Evolutionary conservation across 768 basidiomycete species (phyloP).

Genomic region (Agrocybe praecox): DNA sequence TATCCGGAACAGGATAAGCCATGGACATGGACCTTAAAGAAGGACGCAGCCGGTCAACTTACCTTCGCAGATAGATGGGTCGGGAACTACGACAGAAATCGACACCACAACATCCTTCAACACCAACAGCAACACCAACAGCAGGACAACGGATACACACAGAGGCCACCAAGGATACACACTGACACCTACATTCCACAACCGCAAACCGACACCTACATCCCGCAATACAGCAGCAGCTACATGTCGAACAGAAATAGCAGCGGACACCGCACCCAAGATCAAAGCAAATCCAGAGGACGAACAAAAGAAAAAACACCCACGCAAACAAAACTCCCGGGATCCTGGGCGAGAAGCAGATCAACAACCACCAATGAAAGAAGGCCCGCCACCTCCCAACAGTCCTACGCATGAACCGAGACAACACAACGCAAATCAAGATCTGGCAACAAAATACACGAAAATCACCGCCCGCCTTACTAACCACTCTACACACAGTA

Average conservation of each 20-base stretch:
- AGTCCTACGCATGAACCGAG: background rate
- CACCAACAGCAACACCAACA: background rate
- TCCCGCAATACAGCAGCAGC: too few species aligned
- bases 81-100: background rate
- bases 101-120: background rate
- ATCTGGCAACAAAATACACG: constrained; percentile 16
- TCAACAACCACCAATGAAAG: background rate
- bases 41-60: background rate
- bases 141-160: background rate
- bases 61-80: background rate
- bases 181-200: too few species aligned
- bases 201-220: too few species aligned
- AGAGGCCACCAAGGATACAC: too few species aligned
- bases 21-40: constrained; percentile 7
- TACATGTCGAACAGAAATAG: too few species aligned
- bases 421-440: background rate
- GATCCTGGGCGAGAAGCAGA: background rate
- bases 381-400: too few species aligned
- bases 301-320: too few species aligned
- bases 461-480: constrained; percentile 5
- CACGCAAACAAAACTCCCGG: too few species aligned
- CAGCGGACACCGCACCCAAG: too few species aligned
- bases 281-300: too few species aligned
- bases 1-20: background rate
- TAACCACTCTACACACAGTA: constrained; percentile 3